Conservation (phyloP, 352 stramenopile species). For the Peronospora farinosa region DNA sequence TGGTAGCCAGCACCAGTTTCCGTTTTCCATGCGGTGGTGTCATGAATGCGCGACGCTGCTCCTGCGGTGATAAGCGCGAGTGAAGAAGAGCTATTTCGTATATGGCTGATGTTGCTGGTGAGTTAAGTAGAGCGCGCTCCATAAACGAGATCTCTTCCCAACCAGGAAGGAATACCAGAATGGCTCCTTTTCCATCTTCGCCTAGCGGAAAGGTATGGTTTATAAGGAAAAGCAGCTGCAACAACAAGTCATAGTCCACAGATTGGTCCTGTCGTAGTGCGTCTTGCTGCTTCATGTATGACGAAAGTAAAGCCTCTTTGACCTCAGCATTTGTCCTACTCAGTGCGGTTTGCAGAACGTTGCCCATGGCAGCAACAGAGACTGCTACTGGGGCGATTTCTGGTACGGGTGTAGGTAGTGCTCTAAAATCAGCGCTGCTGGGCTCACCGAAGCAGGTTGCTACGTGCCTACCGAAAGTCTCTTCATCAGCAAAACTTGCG, state of each 20-base stretch:
- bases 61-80: constrained; percentile 58
- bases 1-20: constrained; percentile 89
- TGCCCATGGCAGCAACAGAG: constrained; percentile 27
- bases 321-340: constrained; percentile 22
- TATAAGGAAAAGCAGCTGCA: constrained; percentile 57
- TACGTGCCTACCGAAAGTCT: constrained; percentile 84
- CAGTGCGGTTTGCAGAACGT: constrained; percentile 35
- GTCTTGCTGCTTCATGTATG: constrained; percentile 60
- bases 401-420: constrained; percentile 4
- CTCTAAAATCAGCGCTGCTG: constrained; percentile 15
- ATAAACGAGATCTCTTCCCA: constrained; percentile 83
- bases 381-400: constrained; percentile 9
- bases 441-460: constrained; percentile 71
- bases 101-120: constrained; percentile 36
- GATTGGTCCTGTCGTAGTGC: constrained; percentile 53
- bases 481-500: constrained; percentile 59
- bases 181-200: constrained; percentile 49
- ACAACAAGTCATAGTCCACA: constrained; percentile 63
- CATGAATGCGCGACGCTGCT: constrained; percentile 66
- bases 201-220: constrained; percentile 52
- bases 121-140: constrained; percentile 56
- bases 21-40: constrained; percentile 51
- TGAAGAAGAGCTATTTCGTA: constrained; percentile 73
- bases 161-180: constrained; percentile 77
- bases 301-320: constrained; percentile 39